These are phyloP conservation scores for Candida sp. DNA, from an alignment of 1,139 yeast species.

Conservation along the genomic window DNA sequence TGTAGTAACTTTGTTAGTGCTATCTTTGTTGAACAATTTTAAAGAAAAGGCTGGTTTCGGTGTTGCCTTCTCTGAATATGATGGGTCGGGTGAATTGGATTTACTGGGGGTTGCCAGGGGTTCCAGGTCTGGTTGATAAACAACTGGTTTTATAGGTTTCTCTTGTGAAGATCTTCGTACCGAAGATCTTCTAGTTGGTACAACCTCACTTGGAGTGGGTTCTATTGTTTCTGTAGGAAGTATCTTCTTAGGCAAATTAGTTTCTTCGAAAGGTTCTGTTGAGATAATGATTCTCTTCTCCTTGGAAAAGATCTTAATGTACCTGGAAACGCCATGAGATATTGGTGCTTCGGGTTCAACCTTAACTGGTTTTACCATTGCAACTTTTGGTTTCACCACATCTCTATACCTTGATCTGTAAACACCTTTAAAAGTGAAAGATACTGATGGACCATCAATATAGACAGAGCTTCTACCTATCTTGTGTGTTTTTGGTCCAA, in stretches of 20 bases:
- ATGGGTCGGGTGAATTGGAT: not conserved
- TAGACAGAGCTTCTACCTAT: conserved; percentile 7
- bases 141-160: not conserved
- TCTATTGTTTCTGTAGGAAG: not conserved
- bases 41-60: not conserved
- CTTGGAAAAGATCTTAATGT: conserved; percentile 24
- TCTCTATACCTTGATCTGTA: conserved; percentile 2
- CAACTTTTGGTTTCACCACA: not conserved
- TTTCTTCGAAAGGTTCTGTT: conserved; percentile 9
- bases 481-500: not conserved
- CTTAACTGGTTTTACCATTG: too few species aligned
- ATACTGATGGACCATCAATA: conserved; percentile 8
- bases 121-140: not conserved
- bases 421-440: conserved; percentile 5
- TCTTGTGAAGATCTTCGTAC: not conserved
- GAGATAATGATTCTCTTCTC: conserved; percentile 13
- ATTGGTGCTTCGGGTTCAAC: conserved; percentile 1
- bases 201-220: not conserved
- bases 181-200: not conserved
- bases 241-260: not conserved
- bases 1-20: not conserved
- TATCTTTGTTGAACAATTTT: conserved; percentile 1
- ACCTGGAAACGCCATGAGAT: conserved; percentile 12
- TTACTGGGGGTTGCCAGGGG: not conserved
- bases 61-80: not conserved